These are phyloP conservation scores for Vigna angularis DNA, from an alignment of 306 rosid species.

Conservation along the genomic window DNA sequence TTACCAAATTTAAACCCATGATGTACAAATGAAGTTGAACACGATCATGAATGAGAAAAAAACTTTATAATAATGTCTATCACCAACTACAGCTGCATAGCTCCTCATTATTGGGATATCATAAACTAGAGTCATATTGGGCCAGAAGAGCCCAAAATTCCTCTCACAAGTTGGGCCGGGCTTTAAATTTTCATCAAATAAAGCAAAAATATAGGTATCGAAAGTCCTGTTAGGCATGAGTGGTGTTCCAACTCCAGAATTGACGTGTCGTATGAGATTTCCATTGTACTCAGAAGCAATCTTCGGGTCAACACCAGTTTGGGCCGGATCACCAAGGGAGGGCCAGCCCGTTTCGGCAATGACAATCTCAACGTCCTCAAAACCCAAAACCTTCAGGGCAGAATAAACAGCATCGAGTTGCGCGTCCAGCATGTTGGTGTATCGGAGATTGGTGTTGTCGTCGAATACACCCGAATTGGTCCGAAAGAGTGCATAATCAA, in stretches of 20 bases:
- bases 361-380: slow-evolving; percentile 67
- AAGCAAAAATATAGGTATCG: slow-evolving; percentile 71
- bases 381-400: slow-evolving; percentile 64
- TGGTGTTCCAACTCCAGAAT: slow-evolving; percentile 67
- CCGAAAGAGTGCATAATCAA: slow-evolving; percentile 67
- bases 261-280: slow-evolving; percentile 67
- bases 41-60: slow-evolving; percentile 42
- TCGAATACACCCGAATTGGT: slow-evolving; percentile 62
- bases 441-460: slow-evolving; percentile 48
- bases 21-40: slow-evolving; percentile 53
- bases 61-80: slow-evolving; percentile 34
- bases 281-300: slow-evolving; percentile 63
- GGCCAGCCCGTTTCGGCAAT: slow-evolving; percentile 89
- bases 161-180: slow-evolving; percentile 74
- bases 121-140: slow-evolving; percentile 66
- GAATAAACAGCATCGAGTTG: slow-evolving; percentile 76
- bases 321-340: slow-evolving; percentile 52
- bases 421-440: slow-evolving; percentile 82
- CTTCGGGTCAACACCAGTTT: slow-evolving; percentile 54
- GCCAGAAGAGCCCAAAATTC: slow-evolving; percentile 71
- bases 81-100: slow-evolving; percentile 47
- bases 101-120: slow-evolving; percentile 59
- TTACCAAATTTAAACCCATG: slow-evolving; percentile 53
- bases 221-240: slow-evolving; percentile 82
- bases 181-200: slow-evolving; percentile 76